Percentiles rank a stretch among this genome's conserved stretches.
Conservation (phyloP, 2,329 filamentous ascomycete species). For the Stachybotrys elegans region DNA sequence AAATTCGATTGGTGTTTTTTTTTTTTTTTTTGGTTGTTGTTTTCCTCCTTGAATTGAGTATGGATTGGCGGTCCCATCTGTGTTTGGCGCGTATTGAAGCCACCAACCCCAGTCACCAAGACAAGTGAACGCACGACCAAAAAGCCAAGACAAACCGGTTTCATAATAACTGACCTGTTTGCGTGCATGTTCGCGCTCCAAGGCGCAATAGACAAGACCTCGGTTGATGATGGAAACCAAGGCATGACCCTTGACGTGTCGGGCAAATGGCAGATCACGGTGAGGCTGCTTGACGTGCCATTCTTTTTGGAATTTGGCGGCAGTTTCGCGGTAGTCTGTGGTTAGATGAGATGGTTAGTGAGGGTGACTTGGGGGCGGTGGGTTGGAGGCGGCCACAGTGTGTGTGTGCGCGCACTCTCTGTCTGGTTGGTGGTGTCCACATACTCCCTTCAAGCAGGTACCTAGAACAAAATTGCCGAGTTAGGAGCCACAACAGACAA, state of each 20-base stretch:
- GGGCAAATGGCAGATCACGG: constrained; percentile 58
- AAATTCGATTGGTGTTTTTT: not conserved
- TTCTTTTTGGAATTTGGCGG: constrained; percentile 63
- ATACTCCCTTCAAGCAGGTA: constrained; percentile 60
- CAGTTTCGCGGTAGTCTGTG: constrained; percentile 62
- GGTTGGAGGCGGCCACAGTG: not conserved
- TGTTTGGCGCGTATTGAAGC: no score
- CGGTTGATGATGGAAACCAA: constrained; percentile 59
- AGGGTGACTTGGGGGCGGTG: constrained; percentile 9
- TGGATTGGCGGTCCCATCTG: no score
- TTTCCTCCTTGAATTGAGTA: no score
- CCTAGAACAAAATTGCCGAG: constrained; percentile 27
- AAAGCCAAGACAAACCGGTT: constrained; percentile 8
- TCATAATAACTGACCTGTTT: constrained; percentile 38
- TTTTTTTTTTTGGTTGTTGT: no score
- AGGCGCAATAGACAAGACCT: constrained; percentile 55
- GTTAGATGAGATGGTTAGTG: constrained; percentile 18
- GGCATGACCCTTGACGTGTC: constrained; percentile 59
- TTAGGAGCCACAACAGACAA: constrained; percentile 7
- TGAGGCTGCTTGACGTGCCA: constrained; percentile 61
- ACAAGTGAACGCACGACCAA: constrained; percentile 5
- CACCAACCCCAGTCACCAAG: constrained; percentile 5
- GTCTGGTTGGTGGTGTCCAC: constrained; percentile 37
- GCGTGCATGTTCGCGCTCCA: constrained; percentile 50
- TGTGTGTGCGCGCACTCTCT: constrained; percentile 11